Percentiles rank a stretch among this genome's conserved stretches.
Conservation (phyloP, 2,329 filamentous ascomycete genomes). For the Helicocarpus griseus region DNA sequence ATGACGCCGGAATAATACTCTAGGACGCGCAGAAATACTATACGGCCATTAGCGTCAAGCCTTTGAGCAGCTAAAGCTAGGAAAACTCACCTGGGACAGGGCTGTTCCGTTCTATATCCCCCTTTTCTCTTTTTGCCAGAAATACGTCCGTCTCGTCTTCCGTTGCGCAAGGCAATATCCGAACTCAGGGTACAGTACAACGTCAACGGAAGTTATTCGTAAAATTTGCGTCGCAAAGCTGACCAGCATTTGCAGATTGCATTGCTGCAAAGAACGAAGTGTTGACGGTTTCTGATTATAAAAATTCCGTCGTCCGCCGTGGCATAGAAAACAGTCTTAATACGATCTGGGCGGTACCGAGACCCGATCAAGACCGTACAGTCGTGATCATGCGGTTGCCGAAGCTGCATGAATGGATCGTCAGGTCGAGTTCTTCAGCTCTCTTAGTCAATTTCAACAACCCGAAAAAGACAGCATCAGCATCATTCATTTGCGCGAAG, state of each 20-base stretch:
- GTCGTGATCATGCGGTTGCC: slow-evolving; percentile 2
- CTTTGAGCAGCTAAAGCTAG: not conserved
- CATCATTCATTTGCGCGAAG: slow-evolving; percentile 2
- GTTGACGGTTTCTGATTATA: not conserved
- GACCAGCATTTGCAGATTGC: not conserved
- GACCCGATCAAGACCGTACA: not conserved
- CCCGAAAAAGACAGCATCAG: not conserved
- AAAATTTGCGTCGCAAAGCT: not conserved
- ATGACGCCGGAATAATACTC: slow-evolving; percentile 42
- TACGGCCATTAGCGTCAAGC: not conserved
- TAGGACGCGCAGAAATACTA: slow-evolving; percentile 38
- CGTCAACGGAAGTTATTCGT: not conserved
- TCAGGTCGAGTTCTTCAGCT: not conserved
- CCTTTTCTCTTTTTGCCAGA: slow-evolving; percentile 24
- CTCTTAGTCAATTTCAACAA: slow-evolving; percentile 2
- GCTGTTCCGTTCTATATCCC: slow-evolving; percentile 31
- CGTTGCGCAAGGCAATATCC: not conserved
- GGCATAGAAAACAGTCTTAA: not conserved
- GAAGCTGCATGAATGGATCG: slow-evolving; percentile 1
- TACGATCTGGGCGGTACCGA: not conserved
- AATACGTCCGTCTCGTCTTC: slow-evolving; percentile 36
- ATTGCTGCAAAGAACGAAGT: not conserved
- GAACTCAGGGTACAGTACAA: not conserved
- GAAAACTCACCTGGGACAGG: slow-evolving; percentile 26
- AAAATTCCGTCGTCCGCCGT: not conserved